Conservation (phyloP, 768 basidiomycete genomes). For the Leccinum aurantiacum region DNA sequence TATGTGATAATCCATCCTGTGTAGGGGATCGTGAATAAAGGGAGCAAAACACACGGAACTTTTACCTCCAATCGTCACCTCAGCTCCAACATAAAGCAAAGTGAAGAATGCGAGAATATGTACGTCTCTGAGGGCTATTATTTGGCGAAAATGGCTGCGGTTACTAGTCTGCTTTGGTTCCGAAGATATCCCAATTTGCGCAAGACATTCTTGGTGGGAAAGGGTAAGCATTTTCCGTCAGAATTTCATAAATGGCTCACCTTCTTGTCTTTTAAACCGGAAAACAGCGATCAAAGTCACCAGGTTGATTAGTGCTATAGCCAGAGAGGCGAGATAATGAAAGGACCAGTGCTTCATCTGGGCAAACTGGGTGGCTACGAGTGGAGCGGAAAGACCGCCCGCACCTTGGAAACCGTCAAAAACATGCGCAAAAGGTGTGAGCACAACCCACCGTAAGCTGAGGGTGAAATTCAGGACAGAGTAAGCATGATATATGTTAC, state of each 20-base stretch:
- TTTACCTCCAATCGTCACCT: constrained; percentile 50
- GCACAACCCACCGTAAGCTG: constrained; percentile 15
- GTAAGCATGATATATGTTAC: neutral
- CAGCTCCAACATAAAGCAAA: constrained; percentile 50
- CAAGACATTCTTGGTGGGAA: constrained; percentile 34
- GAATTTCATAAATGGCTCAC: constrained; percentile 31
- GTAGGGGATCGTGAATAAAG: neutral
- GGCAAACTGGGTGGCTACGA: constrained; percentile 56
- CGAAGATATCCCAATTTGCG: constrained; percentile 34
- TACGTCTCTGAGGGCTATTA: constrained; percentile 41
- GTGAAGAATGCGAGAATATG: constrained; percentile 48
- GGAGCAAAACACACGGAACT: neutral
- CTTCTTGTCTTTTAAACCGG: constrained; percentile 64
- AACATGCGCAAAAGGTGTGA: neutral
- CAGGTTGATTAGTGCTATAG: constrained; percentile 59
- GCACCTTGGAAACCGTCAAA: constrained; percentile 28
- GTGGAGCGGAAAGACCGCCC: constrained; percentile 52
- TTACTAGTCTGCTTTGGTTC: constrained; percentile 25
- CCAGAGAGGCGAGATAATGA: constrained; percentile 55
- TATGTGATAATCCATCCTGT: constrained; percentile 71
- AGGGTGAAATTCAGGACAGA: neutral
- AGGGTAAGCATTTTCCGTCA: neutral
- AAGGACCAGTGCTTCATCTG: constrained; percentile 38
- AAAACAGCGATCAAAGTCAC: constrained; percentile 55
- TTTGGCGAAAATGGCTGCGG: constrained; percentile 46